phyloP scores from a whole-genome alignment of 345 rosid genomes.

The Corymbia maculata region DNA sequence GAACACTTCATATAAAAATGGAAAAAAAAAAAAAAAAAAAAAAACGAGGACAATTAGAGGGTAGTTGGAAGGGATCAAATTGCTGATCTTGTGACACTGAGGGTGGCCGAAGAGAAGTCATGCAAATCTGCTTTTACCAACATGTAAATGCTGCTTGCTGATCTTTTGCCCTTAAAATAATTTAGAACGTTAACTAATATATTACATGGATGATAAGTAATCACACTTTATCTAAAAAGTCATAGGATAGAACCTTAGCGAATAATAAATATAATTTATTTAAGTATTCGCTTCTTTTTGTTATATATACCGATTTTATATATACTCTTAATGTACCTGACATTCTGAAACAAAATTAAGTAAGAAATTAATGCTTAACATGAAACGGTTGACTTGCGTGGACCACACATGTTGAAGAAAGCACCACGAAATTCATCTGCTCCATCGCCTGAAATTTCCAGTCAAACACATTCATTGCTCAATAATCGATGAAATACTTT shows the following conservation, averaged over 20 bases:
- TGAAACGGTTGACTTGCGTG: neutral
- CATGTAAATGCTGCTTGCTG: neutral
- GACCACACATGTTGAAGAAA: neutral
- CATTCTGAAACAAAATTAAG: fast-evolving
- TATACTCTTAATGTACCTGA: neutral
- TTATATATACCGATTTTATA: fast-evolving
- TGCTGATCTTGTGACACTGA: neutral
- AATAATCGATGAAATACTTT: neutral
- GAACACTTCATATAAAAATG: neutral
- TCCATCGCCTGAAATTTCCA: neutral
- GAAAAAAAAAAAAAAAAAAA: too few relatives aligned
- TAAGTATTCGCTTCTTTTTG: neutral
- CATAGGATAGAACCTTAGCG: neutral
- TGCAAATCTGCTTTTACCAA: neutral
- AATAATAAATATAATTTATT: neutral
- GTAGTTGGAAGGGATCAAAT: neutral
- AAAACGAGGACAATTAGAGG: neutral
- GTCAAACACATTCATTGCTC: neutral
- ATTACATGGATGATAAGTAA: neutral
- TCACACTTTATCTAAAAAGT: neutral
- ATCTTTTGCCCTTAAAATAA: neutral
- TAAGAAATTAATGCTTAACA: neutral
- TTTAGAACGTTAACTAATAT: neutral
- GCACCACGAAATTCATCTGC: neutral
- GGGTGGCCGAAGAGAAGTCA: neutral